These are phyloP conservation scores for Triticum aestivum DNA, from an alignment of 176 grass and related monocot genomes.

Conservation along the genomic window DNA sequence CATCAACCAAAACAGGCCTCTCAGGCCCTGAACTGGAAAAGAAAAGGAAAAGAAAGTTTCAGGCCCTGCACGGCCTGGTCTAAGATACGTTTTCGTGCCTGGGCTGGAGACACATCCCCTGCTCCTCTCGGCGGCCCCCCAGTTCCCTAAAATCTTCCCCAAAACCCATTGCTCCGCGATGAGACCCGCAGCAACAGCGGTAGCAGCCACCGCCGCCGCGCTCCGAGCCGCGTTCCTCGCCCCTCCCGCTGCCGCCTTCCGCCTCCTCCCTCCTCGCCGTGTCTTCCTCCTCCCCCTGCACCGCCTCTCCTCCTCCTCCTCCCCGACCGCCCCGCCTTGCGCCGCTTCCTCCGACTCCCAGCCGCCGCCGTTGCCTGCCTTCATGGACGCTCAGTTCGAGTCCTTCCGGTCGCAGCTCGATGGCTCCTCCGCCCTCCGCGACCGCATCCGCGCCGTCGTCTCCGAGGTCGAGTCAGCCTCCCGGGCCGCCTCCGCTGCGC, in stretches of 20 bases:
- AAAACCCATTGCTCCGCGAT: conserved; percentile 38
- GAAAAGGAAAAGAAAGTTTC: not conserved
- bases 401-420: conserved; percentile 75
- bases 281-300: conserved; percentile 12
- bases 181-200: conserved; percentile 47
- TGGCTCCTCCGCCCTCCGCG: conserved; percentile 65
- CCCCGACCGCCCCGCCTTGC: not conserved
- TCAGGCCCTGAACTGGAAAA: not conserved
- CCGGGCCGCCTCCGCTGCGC: conserved; percentile 62
- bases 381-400: conserved; percentile 90
- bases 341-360: conserved; percentile 7
- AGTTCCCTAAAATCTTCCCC: conserved; percentile 16
- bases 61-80: too few species aligned
- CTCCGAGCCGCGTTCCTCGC: conserved; percentile 22
- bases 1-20: too few species aligned
- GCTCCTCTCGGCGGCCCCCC: not conserved
- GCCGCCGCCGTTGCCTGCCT: conserved; percentile 21
- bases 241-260: not conserved
- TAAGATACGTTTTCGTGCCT: not conserved
- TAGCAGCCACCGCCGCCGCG: conserved; percentile 38
- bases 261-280: not conserved
- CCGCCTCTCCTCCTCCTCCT: conserved; percentile 27
- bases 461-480: conserved; percentile 72
- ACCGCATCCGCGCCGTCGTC: conserved; percentile 68
- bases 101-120: not conserved